A percentile compares a stretch with the other conserved stretches of the same genome.
phyloP scores from a whole-genome alignment of 1,284 basidiomycete species.

The Austropuccinia psidii region DNA sequence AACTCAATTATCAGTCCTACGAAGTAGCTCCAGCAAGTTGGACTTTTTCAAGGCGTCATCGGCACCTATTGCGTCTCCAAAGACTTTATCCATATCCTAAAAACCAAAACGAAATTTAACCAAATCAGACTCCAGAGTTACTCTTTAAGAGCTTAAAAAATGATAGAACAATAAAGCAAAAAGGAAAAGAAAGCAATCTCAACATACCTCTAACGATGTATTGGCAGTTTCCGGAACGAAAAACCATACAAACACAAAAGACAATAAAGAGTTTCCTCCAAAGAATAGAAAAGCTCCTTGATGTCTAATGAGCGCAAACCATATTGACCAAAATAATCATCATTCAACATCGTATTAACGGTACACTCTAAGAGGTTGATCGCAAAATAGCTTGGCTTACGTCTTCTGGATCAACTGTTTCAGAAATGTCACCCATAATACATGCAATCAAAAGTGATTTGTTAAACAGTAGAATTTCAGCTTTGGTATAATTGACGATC shows the following conservation, averaged over 20 bases:
- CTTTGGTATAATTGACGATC: background rate
- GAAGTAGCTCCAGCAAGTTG: too few species aligned
- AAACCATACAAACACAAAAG: slow-evolving; percentile 35
- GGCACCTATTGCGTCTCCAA: slow-evolving; percentile 15
- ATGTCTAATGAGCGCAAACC: background rate
- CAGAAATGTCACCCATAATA: background rate
- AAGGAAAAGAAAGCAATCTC: background rate
- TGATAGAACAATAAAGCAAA: background rate
- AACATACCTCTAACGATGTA: slow-evolving; percentile 24
- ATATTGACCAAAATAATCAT: background rate
- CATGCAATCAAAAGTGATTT: background rate
- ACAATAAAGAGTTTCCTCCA: slow-evolving; percentile 33
- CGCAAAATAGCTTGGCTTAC: slow-evolving; percentile 6
- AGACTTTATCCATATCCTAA: slow-evolving; percentile 36
- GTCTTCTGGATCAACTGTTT: slow-evolving; percentile 27
- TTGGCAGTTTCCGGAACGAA: slow-evolving; percentile 38
- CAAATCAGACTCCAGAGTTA: background rate
- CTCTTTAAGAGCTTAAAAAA: background rate
- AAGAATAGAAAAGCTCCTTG: slow-evolving; percentile 39
- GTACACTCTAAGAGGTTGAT: background rate
- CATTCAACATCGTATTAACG: background rate
- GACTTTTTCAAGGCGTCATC: slow-evolving; percentile 10
- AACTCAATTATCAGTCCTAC: too few species aligned
- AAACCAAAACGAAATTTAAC: background rate
- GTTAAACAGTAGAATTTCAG: background rate